Base-by-base conservation (phyloP, 2,329 filamentous ascomycete genomes). In the Fonsecaea pedrosoi region DNA sequence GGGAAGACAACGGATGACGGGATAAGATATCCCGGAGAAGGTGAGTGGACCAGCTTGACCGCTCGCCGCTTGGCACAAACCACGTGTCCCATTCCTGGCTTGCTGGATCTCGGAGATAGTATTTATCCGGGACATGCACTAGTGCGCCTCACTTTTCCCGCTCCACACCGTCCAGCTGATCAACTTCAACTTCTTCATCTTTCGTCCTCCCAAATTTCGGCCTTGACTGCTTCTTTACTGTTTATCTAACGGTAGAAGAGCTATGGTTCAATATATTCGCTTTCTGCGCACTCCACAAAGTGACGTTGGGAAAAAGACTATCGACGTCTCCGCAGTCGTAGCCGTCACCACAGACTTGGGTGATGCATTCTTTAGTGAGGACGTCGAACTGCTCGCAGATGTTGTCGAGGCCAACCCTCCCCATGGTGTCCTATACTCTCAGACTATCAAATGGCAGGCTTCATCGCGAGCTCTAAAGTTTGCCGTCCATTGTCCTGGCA, bases 301-400 rank as follows among this genome's bases (percentile, higher is more conserved):
- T 40, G 73, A 77, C 54, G 81, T 82, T 62, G 77, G 83, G 48
- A 73, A 75, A 50, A 75, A 77, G 65, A 79, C 81, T 62, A 74
- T 82, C 64, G 75, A 76, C 15, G 76, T 87, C 64, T 83, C 79
- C 67, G 79, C 83, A 56, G 80, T 87, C 35, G 80, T 91, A 66
- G 89, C 88, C 45, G 83, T 91, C 73, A 89, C 88, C 10, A 90
- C 88, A 30, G 89, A 92, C 74, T 80, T 92, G 7, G 89, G 89
- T 18, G 88, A 90, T 72, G 83, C 82, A 0, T 89, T 90, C 73
- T 82, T 87, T 53, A 80, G 83, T n/a, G 73, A 79, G 54, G 77
- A 84, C 72, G 71, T 83, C 25, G 73, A 78, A 12, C 74, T 86
- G 8, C 48, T 60, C 13, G 62, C 62, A 7, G 59, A 68, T 37